phyloP scores from a whole-genome alignment of 2,329 filamentous ascomycete species.

The Colletotrichum sp. region DNA sequence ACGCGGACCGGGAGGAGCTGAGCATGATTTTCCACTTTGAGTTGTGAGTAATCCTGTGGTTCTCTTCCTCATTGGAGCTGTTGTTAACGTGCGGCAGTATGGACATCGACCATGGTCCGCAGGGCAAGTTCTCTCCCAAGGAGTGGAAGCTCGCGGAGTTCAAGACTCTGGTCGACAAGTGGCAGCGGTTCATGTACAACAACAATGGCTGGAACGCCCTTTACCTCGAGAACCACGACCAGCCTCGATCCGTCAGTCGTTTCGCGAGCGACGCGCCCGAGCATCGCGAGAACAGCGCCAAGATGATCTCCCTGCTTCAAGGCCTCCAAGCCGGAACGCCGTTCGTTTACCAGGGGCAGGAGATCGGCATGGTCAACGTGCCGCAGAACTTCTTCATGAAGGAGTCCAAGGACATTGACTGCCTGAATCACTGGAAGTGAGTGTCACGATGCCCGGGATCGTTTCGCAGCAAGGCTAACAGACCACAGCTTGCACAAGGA shows the following conservation, averaged over 20 bases:
- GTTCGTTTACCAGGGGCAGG: slow-evolving; percentile 74
- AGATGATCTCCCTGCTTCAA: slow-evolving; percentile 64
- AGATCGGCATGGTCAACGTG: slow-evolving; percentile 71
- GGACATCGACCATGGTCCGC: slow-evolving; percentile 50
- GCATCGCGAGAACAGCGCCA: slow-evolving; percentile 55
- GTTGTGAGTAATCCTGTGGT: slow-evolving; percentile 42
- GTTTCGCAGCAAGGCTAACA: neutral
- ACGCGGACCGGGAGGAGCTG: slow-evolving; percentile 61
- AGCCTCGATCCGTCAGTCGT: slow-evolving; percentile 63
- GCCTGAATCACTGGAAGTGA: slow-evolving; percentile 55
- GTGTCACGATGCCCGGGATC: slow-evolving; percentile 6
- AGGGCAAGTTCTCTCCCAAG: slow-evolving; percentile 46
- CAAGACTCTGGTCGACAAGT: slow-evolving; percentile 58
- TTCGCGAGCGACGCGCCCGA: slow-evolving; percentile 56
- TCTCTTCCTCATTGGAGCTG: neutral
- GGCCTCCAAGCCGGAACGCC: slow-evolving; percentile 65
- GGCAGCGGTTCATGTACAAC: slow-evolving; percentile 65
- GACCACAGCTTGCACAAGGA: slow-evolving; percentile 38
- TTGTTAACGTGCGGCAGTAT: slow-evolving; percentile 37
- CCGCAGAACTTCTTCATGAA: slow-evolving; percentile 64
- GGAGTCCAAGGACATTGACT: slow-evolving; percentile 73
- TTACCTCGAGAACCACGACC: slow-evolving; percentile 72
- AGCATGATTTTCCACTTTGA: slow-evolving; percentile 80
- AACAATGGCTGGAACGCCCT: slow-evolving; percentile 69
- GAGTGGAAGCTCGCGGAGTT: slow-evolving; percentile 55